Conservation (phyloP, 2,329 filamentous ascomycete genomes). For the Didymella pinodella region DNA sequence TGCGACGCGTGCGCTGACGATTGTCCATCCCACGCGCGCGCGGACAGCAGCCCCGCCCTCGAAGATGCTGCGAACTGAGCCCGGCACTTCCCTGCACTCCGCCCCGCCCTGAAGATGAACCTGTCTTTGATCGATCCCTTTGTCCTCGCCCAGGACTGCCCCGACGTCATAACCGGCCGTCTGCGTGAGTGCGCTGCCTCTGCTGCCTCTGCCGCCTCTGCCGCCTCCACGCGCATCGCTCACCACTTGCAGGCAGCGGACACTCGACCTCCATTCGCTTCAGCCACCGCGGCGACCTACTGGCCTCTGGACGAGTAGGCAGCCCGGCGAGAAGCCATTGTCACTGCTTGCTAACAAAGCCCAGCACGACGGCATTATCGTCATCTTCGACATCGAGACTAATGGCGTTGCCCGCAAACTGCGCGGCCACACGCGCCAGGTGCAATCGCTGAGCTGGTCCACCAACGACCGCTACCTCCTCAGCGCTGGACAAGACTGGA, state of each 20-base stretch:
- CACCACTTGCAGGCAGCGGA: constrained; percentile 60
- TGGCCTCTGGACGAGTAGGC: constrained; percentile 85
- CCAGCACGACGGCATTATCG: constrained; percentile 84
- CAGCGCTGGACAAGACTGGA: constrained; percentile 95
- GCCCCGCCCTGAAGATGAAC: constrained; percentile 65
- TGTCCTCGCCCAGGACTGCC: constrained; percentile 80
- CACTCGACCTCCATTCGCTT: constrained; percentile 78
- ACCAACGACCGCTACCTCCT: constrained; percentile 88
- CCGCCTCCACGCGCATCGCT: constrained; percentile 26
- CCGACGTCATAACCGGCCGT: constrained; percentile 86
- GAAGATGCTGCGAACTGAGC: constrained; percentile 35
- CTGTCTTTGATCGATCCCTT: constrained; percentile 75
- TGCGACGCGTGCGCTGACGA: constrained; percentile 9
- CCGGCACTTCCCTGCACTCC: constrained; percentile 21
- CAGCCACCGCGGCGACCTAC: constrained; percentile 91
- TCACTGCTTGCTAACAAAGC: not conserved
- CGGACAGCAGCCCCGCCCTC: constrained; percentile 22
- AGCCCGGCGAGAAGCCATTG: constrained; percentile 2
- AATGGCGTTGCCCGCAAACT: constrained; percentile 96
- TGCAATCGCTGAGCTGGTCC: constrained; percentile 96
- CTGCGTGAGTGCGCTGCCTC: constrained; percentile 66
- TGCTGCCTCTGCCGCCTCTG: constrained; percentile 22
- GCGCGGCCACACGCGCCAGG: constrained; percentile 89
- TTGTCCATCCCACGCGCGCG: constrained; percentile 12
- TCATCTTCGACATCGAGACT: constrained; percentile 97